These are phyloP conservation scores for Capsicum chinense DNA, from an alignment of 257 asterid genomes.

Conservation along the genomic window DNA sequence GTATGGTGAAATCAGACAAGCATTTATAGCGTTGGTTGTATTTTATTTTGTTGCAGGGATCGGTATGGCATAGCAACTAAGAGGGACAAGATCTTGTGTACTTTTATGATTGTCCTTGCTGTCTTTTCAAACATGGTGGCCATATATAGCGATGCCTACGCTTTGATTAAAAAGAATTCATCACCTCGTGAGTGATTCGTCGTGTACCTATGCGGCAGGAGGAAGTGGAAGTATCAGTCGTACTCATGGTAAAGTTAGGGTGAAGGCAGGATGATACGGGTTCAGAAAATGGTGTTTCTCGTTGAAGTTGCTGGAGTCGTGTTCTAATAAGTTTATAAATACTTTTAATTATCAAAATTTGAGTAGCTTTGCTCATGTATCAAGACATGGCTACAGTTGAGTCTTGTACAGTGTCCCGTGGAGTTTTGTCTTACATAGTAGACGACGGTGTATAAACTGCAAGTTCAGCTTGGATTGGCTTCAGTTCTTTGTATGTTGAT, in stretches of 20 bases:
- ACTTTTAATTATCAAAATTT: constrained; percentile 46
- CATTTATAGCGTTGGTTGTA: neutral
- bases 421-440: neutral
- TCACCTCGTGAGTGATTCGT: constrained; percentile 54
- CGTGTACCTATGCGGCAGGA: neutral
- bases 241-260: constrained; percentile 31
- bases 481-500: neutral
- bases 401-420: neutral
- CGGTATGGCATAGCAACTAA: constrained; percentile 75
- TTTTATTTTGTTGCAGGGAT: constrained; percentile 65
- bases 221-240: constrained; percentile 30
- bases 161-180: constrained; percentile 76
- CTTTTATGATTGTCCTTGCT: constrained; percentile 82
- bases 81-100: constrained; percentile 71
- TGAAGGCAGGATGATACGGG: constrained; percentile 28
- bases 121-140: constrained; percentile 86
- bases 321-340: constrained; percentile 29
- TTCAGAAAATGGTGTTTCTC: constrained; percentile 22
- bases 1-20: neutral
- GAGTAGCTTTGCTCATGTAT: constrained; percentile 44
- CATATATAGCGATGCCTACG: constrained; percentile 86
- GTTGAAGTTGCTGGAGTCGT: constrained; percentile 27
- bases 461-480: constrained; percentile 18
- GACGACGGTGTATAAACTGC: neutral
- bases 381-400: neutral